Conservation (phyloP, 495 filamentous ascomycete species). For the Penicillium cataractarum region DNA sequence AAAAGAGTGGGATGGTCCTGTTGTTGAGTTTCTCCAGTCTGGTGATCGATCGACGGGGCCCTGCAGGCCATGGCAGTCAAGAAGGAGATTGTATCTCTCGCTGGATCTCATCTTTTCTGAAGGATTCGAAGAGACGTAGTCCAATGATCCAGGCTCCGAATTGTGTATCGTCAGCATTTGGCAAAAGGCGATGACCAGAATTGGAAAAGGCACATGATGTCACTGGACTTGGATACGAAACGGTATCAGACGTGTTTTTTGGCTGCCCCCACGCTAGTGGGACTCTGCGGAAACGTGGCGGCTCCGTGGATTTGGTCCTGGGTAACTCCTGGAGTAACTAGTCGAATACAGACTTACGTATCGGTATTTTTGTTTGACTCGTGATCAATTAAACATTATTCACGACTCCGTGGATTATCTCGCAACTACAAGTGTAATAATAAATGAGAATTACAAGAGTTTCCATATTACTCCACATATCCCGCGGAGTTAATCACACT, state of each 20-base stretch:
- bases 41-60: conserved; percentile 22
- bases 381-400: too few relatives aligned
- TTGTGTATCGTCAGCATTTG: not conserved
- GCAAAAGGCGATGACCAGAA: not conserved
- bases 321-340: too few relatives aligned
- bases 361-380: not conserved
- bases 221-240: conserved; percentile 8
- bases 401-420: too few relatives aligned
- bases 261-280: conserved; percentile 31
- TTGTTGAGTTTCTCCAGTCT: conserved; percentile 5
- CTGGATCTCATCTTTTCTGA: not conserved
- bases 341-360: too few relatives aligned
- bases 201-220: conserved; percentile 23
- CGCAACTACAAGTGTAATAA: too few relatives aligned
- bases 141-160: too few relatives aligned
- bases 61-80: not conserved
- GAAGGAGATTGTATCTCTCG: not conserved
- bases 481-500: not conserved
- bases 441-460: too few relatives aligned
- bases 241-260: conserved; percentile 13
- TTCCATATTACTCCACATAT: not conserved
- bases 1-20: conserved; percentile 20
- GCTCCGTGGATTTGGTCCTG: not conserved
- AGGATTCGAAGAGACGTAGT: not conserved
- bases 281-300: not conserved